Evolutionary conservation across 1,284 basidiomycete species (phyloP).

Genomic region (Bjerkandera adusta): DNA sequence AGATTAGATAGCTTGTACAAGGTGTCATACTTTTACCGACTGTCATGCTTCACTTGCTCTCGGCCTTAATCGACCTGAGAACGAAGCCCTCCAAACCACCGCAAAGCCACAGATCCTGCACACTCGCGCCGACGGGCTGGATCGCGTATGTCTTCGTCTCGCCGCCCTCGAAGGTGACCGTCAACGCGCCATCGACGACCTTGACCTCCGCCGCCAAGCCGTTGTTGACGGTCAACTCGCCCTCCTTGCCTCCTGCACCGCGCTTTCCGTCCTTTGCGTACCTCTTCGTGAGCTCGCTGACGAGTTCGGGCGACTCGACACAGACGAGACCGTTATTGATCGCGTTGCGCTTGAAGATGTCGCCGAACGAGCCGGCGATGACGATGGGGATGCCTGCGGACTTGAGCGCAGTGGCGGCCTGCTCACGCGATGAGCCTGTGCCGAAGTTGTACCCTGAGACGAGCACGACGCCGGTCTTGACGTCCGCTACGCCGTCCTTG

Average conservation of each 20-base stretch:
- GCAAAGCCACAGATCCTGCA: constrained; percentile 90
- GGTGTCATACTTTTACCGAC: not conserved
- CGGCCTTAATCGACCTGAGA: constrained; percentile 60
- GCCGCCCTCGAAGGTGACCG: constrained; percentile 45
- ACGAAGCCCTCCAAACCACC: constrained; percentile 81
- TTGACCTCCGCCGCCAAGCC: constrained; percentile 66
- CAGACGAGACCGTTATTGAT: constrained; percentile 99
- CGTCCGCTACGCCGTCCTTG: constrained; percentile 12
- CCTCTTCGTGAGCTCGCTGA: constrained; percentile 76
- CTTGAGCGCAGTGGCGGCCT: constrained; percentile 97
- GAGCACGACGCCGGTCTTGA: constrained; percentile 67
- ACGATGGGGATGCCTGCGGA: constrained; percentile 92
- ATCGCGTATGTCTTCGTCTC: constrained; percentile 61
- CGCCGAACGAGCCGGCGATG: constrained; percentile 95
- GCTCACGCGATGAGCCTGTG: constrained; percentile 97
- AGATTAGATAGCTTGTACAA: not conserved
- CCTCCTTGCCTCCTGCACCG: constrained; percentile 73
- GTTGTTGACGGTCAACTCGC: constrained; percentile 80
- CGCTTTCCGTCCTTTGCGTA: constrained; percentile 76
- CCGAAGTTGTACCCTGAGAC: constrained; percentile 98
- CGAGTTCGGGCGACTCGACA: constrained; percentile 88
- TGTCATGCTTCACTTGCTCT: constrained; percentile 8
- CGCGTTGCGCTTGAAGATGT: constrained; percentile 98
- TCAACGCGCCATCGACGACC: constrained; percentile 68
- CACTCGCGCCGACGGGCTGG: constrained; percentile 81